Evolutionary conservation across 2,329 filamentous ascomycete species (phyloP).

Genomic region (Alternaria triticimaculans): DNA sequence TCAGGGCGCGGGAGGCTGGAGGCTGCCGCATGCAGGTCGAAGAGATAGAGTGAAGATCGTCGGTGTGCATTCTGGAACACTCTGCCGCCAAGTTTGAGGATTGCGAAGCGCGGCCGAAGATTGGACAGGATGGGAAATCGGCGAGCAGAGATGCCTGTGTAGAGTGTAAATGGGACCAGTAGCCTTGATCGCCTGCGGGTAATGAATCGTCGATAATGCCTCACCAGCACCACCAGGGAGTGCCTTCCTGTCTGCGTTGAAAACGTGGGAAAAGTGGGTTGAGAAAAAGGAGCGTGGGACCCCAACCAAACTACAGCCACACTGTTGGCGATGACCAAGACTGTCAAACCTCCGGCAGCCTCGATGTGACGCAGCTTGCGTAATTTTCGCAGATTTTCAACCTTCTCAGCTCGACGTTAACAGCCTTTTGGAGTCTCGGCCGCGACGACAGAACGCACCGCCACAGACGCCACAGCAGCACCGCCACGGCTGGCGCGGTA

Average conservation of each 20-base stretch:
- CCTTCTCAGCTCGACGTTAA: not conserved
- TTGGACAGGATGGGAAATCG: not conserved
- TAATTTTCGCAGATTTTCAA: not conserved
- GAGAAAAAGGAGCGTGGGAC: conserved; percentile 8
- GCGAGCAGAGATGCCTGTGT: not conserved
- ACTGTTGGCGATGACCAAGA: not conserved
- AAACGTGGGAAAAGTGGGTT: conserved; percentile 6
- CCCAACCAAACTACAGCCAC: conserved; percentile 2
- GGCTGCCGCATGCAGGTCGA: conserved; percentile 5
- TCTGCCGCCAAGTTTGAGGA: not conserved
- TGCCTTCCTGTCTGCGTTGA: not conserved
- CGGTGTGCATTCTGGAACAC: not conserved
- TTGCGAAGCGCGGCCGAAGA: conserved; percentile 3
- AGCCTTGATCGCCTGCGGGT: not conserved
- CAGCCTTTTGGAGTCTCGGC: not conserved
- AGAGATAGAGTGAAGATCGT: conserved; percentile 8
- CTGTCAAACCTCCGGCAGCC: not conserved
- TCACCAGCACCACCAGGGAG: conserved; percentile 1
- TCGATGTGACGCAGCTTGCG: conserved; percentile 2
- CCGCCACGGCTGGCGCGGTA: conserved; percentile 9
- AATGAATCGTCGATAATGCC: conserved; percentile 1
- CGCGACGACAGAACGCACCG: not conserved
- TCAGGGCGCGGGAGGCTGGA: conserved; percentile 11
- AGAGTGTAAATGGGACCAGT: not conserved
- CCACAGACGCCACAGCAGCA: conserved; percentile 6